A percentile compares a stretch with the other conserved stretches of the same genome.
These are phyloP conservation scores for Aspergillus sclerotioniger DNA, from an alignment of 495 filamentous ascomycete species.

Conservation along the genomic window DNA sequence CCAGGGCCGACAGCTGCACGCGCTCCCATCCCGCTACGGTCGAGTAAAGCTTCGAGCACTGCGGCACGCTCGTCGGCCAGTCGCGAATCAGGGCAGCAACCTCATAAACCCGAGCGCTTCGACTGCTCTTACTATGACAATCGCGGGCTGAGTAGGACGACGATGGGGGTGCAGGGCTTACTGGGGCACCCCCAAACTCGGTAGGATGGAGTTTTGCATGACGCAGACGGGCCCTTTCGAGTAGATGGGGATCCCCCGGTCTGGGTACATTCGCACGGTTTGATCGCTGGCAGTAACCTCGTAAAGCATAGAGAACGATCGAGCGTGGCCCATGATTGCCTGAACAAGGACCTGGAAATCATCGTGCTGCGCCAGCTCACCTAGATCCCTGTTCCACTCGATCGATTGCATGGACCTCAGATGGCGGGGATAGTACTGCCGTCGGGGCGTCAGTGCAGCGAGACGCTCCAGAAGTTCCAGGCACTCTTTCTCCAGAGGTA, in stretches of 20 bases:
- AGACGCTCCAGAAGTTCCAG: conserved; percentile 40
- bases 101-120: conserved; percentile 16
- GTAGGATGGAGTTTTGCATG: conserved; percentile 41
- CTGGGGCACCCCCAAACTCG: conserved; percentile 48
- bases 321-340: conserved; percentile 38
- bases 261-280: conserved; percentile 2
- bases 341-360: conserved; percentile 39
- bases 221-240: conserved; percentile 43
- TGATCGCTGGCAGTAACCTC: neutral
- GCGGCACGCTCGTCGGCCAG: conserved; percentile 10
- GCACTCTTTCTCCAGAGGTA: conserved; percentile 35
- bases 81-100: conserved; percentile 15
- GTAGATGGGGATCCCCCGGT: conserved; percentile 26
- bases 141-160: conserved; percentile 23
- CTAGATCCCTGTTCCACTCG: conserved; percentile 42
- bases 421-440: conserved; percentile 54
- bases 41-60: conserved; percentile 2
- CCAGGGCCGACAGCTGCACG: neutral
- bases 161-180: conserved; percentile 26
- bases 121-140: conserved; percentile 6
- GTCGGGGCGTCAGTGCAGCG: conserved; percentile 45
- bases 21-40: conserved; percentile 8
- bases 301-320: conserved; percentile 12
- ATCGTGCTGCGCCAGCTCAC: conserved; percentile 49
- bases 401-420: conserved; percentile 47